Percentiles rank a stretch among this genome's conserved stretches.
phyloP scores from a whole-genome alignment of 1,139 yeast species.

The Debaryomyces psychrophilus region DNA sequence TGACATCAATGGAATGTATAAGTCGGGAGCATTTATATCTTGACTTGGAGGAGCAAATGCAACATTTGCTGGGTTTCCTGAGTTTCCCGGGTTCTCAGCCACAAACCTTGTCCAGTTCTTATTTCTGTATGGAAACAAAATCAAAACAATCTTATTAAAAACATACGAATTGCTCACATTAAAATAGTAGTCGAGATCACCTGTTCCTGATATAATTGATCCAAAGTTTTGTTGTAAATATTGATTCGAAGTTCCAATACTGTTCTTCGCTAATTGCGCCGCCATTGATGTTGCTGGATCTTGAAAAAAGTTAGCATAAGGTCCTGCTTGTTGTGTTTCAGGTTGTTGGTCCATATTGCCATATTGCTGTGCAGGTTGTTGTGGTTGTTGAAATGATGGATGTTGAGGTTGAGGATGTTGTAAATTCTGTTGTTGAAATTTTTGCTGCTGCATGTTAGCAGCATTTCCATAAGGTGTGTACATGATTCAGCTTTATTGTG shows the following conservation, averaged over 20 bases:
- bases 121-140: constrained; percentile 86
- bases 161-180: constrained; percentile 92
- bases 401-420: constrained; percentile 44
- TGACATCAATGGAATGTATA: constrained; percentile 94
- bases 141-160: constrained; percentile 66
- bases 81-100: constrained; percentile 18
- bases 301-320: constrained; percentile 52
- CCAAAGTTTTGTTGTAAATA: constrained; percentile 75
- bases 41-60: constrained; percentile 72
- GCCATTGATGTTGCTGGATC: constrained; percentile 89
- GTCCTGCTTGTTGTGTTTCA: constrained; percentile 13
- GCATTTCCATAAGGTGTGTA: constrained; percentile 48
- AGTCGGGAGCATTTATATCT: constrained; percentile 94
- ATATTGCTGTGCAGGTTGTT: constrained; percentile 16
- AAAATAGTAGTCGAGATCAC: constrained; percentile 78
- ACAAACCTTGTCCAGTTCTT: constrained; percentile 72
- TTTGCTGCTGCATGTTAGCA: constrained; percentile 23
- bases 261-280: constrained; percentile 84
- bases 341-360: constrained; percentile 10
- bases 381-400: constrained; percentile 33
- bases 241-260: constrained; percentile 71
- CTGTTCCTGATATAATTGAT: constrained; percentile 50
- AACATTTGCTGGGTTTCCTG: constrained; percentile 34
- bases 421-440: constrained; percentile 21
- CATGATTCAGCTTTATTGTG: constrained; percentile 27